Conservation (phyloP, 83 land plant species). For the Picea engelmannii region DNA sequence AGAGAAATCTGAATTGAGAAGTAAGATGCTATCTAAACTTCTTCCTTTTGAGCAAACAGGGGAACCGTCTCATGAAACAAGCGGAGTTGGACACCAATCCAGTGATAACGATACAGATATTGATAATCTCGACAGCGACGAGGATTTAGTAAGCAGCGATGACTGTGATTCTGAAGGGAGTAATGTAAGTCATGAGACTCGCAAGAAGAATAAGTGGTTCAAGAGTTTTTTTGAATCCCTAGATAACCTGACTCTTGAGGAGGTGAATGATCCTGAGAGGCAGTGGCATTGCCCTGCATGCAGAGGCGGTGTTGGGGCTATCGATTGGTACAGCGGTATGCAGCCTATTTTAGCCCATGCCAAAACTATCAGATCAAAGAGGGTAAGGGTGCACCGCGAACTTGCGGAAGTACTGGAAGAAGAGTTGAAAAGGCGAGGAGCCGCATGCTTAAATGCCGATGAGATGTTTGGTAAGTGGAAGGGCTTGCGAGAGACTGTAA, state of each 20-base stretch:
- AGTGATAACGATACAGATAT: constrained; percentile 25
- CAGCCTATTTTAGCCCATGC: constrained; percentile 67
- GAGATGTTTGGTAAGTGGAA: constrained; percentile 69
- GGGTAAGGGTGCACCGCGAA: constrained; percentile 58
- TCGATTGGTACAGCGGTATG: constrained; percentile 70
- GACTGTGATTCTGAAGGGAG: constrained; percentile 58
- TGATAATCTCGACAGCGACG: constrained; percentile 42
- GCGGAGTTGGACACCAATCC: not conserved
- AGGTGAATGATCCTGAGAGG: constrained; percentile 56
- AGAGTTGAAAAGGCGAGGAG: constrained; percentile 50
- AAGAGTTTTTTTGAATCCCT: constrained; percentile 48
- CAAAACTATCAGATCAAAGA: constrained; percentile 42
- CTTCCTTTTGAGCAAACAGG: constrained; percentile 19
- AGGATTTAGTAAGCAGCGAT: constrained; percentile 51
- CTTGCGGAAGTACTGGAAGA: constrained; percentile 60
- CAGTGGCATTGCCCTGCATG: constrained; percentile 89
- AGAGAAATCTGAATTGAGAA: not conserved
- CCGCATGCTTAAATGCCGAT: constrained; percentile 31
- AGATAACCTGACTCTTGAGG: constrained; percentile 45
- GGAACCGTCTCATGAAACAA: constrained; percentile 3
- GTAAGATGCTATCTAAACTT: constrained; percentile 30
- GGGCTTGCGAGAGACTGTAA: constrained; percentile 31
- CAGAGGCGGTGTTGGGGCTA: constrained; percentile 68
- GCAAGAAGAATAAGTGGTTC: constrained; percentile 60
- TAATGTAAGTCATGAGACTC: constrained; percentile 51